Conservation (phyloP, 1,139 yeast genomes). For the Candida dubliniensis region DNA sequence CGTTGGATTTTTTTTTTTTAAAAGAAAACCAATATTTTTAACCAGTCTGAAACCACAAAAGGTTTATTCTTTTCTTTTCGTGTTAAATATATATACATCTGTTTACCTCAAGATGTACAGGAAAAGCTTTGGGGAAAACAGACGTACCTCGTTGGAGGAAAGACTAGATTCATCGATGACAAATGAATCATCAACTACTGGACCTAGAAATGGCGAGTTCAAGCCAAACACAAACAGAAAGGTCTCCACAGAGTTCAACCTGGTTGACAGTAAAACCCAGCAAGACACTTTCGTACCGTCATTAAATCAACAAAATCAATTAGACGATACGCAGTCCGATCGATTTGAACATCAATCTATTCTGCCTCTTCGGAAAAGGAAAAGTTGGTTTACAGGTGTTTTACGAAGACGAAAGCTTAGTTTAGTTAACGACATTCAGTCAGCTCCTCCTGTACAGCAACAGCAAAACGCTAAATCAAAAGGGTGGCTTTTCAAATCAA, state of each 20-base stretch:
- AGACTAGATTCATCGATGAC: no score
- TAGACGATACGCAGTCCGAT: neutral
- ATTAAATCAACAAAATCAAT: neutral
- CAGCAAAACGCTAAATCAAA: neutral
- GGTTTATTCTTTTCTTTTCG: no score
- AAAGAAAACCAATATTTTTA: neutral
- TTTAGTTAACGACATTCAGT: neutral
- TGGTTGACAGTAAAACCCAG: neutral
- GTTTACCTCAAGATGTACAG: no score
- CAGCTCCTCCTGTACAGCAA: neutral
- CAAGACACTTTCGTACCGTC: neutral
- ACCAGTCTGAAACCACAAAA: neutral
- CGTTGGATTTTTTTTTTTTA: neutral
- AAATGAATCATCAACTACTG: no score
- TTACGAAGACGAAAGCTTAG: neutral
- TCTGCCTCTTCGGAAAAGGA: neutral
- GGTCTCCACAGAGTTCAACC: neutral
- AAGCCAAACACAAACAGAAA: no score
- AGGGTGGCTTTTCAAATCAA: slow-evolving; percentile 1
- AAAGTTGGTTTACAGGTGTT: neutral
- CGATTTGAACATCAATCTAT: neutral
- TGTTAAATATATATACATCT: no score
- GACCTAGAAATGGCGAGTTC: no score
- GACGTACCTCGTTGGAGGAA: no score
- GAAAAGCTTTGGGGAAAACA: no score